A percentile compares a stretch with the other conserved stretches of the same genome.
phyloP scores from a whole-genome alignment of 2,329 filamentous ascomycete species.

The Metarhizium brunneum region DNA sequence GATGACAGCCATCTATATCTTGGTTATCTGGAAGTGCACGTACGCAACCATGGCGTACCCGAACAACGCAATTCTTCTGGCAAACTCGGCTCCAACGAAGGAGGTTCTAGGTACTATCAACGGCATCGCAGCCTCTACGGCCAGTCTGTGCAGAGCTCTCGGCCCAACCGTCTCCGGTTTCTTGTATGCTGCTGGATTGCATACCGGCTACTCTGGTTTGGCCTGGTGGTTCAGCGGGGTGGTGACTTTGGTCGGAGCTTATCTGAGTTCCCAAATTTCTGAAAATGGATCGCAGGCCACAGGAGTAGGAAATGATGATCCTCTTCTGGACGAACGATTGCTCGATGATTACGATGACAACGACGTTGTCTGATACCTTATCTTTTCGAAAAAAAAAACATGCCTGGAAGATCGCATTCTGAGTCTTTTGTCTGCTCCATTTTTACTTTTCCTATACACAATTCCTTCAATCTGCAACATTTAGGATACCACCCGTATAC shows the following conservation, averaged over 20 bases:
- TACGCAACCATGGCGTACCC: conserved; percentile 88
- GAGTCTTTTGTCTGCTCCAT: not conserved
- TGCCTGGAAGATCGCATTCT: too few species aligned
- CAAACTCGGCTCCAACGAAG: conserved; percentile 77
- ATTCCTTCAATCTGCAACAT: not conserved
- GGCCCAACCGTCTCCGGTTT: conserved; percentile 82
- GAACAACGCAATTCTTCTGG: conserved; percentile 77
- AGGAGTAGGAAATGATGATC: conserved; percentile 30
- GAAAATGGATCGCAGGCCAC: conserved; percentile 44
- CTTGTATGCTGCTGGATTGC: conserved; percentile 71
- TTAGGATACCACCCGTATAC: not conserved
- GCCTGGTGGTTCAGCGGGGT: conserved; percentile 88
- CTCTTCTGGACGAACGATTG: conserved; percentile 22
- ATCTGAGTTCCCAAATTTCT: conserved; percentile 67
- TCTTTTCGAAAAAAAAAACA: too few species aligned
- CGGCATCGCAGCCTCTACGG: conserved; percentile 82
- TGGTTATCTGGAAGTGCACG: conserved; percentile 87
- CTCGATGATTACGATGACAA: conserved; percentile 20
- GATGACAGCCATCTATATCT: conserved; percentile 64
- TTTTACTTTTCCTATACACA: not conserved
- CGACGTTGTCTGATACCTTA: conserved; percentile 17
- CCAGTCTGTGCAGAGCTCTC: conserved; percentile 78
- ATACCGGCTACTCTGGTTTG: conserved; percentile 73
- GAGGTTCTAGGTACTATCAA: conserved; percentile 87
- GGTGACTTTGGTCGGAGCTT: conserved; percentile 65